Evolutionary conservation across 1,284 basidiomycete genomes (phyloP).

Genomic region (Phellopilus nigrolimitatus): DNA sequence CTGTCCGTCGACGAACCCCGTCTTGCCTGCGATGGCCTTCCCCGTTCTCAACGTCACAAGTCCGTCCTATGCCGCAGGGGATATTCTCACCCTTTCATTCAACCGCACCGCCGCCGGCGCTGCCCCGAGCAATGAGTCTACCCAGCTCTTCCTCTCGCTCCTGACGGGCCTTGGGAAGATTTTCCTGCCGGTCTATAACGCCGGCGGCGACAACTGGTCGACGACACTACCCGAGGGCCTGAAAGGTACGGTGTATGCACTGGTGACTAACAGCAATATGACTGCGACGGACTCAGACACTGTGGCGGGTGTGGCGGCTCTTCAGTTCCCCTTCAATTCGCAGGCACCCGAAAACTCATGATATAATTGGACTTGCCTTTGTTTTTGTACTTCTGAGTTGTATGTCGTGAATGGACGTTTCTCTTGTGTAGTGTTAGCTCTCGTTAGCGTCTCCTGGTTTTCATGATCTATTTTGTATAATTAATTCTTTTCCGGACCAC

Average conservation of each 20-base stretch:
- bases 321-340: slow-evolving; percentile 32
- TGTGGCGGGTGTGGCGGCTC: slow-evolving; percentile 44
- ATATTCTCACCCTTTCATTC: slow-evolving; percentile 25
- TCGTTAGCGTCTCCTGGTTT: too few species aligned
- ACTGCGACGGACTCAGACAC: slow-evolving; percentile 35
- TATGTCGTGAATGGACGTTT: neutral
- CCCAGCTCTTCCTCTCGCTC: slow-evolving; percentile 32
- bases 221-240: slow-evolving; percentile 30
- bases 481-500: too few species aligned
- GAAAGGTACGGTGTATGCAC: slow-evolving; percentile 32
- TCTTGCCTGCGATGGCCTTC: slow-evolving; percentile 38
- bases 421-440: too few species aligned
- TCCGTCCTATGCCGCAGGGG: slow-evolving; percentile 19
- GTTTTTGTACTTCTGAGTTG: neutral
- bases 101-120: slow-evolving; percentile 14
- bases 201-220: slow-evolving; percentile 25
- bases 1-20: slow-evolving; percentile 45
- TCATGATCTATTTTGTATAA: too few species aligned
- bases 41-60: slow-evolving; percentile 29
- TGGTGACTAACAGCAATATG: slow-evolving; percentile 29
- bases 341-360: slow-evolving; percentile 4
- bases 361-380: neutral
- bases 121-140: slow-evolving; percentile 25
- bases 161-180: slow-evolving; percentile 30
- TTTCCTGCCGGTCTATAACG: slow-evolving; percentile 29